Percentiles rank a stretch among this genome's conserved stretches.
These are phyloP conservation scores for Solidago caesia DNA, from an alignment of 129 eudicot species.

Conservation along the genomic window DNA sequence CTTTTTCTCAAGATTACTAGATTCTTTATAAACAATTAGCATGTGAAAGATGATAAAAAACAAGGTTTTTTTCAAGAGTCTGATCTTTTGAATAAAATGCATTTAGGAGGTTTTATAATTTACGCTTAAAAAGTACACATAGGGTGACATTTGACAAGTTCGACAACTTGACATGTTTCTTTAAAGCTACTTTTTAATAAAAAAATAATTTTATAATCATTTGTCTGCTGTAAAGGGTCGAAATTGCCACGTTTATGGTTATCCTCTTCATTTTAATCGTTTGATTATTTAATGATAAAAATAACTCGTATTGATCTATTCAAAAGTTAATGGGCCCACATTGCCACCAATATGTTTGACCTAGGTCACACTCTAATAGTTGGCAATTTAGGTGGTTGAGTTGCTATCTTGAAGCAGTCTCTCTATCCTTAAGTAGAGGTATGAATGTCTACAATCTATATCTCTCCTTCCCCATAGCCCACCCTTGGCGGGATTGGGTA, in stretches of 20 bases:
- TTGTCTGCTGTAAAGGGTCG: too few species aligned
- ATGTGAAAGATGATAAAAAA: neutral
- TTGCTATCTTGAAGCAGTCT: neutral
- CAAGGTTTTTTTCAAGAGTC: neutral
- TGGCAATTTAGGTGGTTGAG: neutral
- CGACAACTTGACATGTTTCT: too few species aligned
- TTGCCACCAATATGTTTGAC: neutral
- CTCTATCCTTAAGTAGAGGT: too few species aligned
- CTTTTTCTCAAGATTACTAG: neutral
- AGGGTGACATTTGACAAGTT: too few species aligned
- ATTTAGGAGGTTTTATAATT: neutral
- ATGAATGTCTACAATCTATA: too few species aligned
- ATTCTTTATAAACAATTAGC: neutral
- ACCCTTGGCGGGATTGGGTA: too few species aligned
- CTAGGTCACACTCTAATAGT: neutral
- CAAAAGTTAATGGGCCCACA: neutral
- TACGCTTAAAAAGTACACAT: too few species aligned
- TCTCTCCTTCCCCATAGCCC: too few species aligned
- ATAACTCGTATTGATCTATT: neutral
- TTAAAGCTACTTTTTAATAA: too few species aligned
- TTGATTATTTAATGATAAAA: neutral
- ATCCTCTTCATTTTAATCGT: neutral
- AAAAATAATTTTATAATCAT: too few species aligned
- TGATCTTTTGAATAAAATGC: neutral
- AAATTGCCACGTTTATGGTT: too few species aligned